These are phyloP conservation scores for Hanseniaspora sp. DNA, from an alignment of 1,139 yeast species.

Conservation along the genomic window DNA sequence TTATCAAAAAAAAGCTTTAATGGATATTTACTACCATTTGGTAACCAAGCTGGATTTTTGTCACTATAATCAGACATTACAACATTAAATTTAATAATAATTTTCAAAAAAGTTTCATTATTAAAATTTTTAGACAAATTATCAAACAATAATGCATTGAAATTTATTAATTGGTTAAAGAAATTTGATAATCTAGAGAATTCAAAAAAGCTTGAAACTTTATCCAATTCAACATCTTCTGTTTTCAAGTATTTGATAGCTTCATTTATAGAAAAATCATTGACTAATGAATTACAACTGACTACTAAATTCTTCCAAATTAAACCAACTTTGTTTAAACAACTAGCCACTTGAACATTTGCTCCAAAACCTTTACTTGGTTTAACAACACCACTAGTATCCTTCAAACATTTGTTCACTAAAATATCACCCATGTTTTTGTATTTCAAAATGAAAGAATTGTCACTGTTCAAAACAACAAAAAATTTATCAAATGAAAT, in stretches of 20 bases:
- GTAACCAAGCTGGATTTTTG: slow-evolving; percentile 46
- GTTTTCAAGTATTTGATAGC: slow-evolving; percentile 27
- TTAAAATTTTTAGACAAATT: slow-evolving; percentile 67
- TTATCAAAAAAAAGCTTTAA: slow-evolving; percentile 71
- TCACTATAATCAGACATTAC: slow-evolving; percentile 44
- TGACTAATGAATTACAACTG: slow-evolving; percentile 7
- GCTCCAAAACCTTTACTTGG: neutral
- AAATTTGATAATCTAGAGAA: slow-evolving; percentile 27
- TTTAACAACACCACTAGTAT: neutral
- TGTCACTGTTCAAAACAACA: neutral
- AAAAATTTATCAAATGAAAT: slow-evolving; percentile 16
- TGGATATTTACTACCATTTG: slow-evolving; percentile 65
- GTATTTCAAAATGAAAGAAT: slow-evolving; percentile 7
- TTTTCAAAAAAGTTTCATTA: slow-evolving; percentile 74
- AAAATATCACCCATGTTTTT: slow-evolving; percentile 7
- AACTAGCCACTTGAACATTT: slow-evolving; percentile 1
- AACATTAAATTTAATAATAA: slow-evolving; percentile 69
- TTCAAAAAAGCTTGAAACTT: slow-evolving; percentile 21
- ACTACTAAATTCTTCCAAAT: slow-evolving; percentile 10
- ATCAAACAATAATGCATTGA: slow-evolving; percentile 57
- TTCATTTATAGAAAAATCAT: slow-evolving; percentile 24
- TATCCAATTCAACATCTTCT: slow-evolving; percentile 30
- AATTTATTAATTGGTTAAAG: slow-evolving; percentile 43
- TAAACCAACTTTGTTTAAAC: slow-evolving; percentile 9
- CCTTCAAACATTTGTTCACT: slow-evolving; percentile 7